Evolutionary conservation across 2,329 filamentous ascomycete species (phyloP).

Genomic region (Cladosporium sp.): DNA sequence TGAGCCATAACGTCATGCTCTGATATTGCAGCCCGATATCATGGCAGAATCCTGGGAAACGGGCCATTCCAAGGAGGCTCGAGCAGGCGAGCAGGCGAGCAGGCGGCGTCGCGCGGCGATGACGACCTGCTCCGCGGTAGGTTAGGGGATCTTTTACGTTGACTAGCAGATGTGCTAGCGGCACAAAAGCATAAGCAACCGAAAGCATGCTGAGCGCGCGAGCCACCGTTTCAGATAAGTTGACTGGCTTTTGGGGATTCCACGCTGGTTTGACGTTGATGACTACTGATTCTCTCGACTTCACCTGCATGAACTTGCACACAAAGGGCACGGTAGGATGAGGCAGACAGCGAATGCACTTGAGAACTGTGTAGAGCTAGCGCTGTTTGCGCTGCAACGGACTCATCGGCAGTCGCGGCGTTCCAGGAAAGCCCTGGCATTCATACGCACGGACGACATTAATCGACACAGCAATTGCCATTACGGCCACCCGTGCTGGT

Average conservation of each 20-base stretch:
- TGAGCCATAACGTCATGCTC: neutral
- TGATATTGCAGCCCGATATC: conserved; percentile 1
- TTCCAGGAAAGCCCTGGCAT: neutral
- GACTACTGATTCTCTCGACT: neutral
- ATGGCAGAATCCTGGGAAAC: conserved; percentile 1
- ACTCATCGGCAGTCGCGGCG: neutral
- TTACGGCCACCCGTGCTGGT: neutral
- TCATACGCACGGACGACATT: neutral
- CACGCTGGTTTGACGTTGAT: neutral
- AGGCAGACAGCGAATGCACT: neutral
- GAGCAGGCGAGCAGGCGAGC: neutral
- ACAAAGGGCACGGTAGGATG: neutral
- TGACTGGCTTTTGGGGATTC: neutral
- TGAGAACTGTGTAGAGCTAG: neutral
- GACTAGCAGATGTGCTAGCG: conserved; percentile 9
- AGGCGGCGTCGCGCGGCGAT: conserved; percentile 1
- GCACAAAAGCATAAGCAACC: conserved; percentile 7
- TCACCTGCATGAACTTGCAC: conserved; percentile 5
- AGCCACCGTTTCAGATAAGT: conserved; percentile 13
- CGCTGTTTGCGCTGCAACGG: neutral
- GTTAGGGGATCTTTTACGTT: neutral
- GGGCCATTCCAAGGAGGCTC: neutral
- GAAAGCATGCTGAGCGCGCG: conserved; percentile 8
- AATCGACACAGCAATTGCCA: neutral
- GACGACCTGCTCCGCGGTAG: conserved; percentile 9